Evolutionary conservation across 2,329 filamentous ascomycete genomes (phyloP).

Genomic region (Colletotrichum salicis): DNA sequence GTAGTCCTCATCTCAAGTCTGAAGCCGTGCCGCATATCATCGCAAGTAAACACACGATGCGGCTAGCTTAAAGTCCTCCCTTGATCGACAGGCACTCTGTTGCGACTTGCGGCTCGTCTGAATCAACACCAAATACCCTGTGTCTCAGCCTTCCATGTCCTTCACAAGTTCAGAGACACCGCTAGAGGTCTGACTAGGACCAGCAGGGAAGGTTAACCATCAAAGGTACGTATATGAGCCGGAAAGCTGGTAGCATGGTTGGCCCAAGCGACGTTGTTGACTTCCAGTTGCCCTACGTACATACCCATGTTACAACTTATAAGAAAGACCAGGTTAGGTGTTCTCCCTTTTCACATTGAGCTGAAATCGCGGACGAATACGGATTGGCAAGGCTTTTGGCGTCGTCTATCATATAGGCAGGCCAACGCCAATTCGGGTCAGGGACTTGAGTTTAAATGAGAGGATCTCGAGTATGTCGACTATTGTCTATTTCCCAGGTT

Average conservation of each 20-base stretch:
- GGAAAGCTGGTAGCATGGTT: not conserved
- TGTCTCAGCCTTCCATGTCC: conserved; percentile 3
- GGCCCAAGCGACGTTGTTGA: not conserved
- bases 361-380: not conserved
- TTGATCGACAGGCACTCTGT: not conserved
- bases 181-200: not conserved
- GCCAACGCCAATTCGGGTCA: not conserved
- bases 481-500: not conserved
- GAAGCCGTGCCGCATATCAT: not conserved
- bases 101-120: not conserved
- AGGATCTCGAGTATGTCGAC: not conserved
- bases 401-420: too few species aligned
- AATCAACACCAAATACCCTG: not conserved
- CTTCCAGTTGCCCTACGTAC: not conserved
- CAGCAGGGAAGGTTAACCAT: not conserved
- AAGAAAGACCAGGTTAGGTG: too few species aligned
- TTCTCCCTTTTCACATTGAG: not conserved
- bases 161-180: not conserved
- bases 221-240: not conserved
- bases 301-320: not conserved
- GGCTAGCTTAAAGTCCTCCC: not conserved
- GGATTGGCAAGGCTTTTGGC: not conserved
- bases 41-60: not conserved
- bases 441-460: not conserved
- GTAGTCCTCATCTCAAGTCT: not conserved